Conservation (phyloP, 495 filamentous ascomycete genomes). For the Penicillium parvum region DNA sequence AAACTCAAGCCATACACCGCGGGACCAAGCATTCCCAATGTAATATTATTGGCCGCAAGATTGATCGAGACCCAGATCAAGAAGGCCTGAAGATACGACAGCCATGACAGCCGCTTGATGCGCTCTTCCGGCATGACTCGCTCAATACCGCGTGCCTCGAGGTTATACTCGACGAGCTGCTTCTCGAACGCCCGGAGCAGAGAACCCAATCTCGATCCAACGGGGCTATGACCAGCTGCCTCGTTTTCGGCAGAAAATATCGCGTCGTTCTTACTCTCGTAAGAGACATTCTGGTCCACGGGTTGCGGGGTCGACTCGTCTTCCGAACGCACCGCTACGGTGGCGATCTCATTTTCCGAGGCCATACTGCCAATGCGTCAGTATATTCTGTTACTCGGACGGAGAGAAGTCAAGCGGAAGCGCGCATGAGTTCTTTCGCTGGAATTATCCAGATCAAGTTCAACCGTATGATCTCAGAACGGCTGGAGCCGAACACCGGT, state of each 20-base stretch:
- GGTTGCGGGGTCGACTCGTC: conserved; percentile 17
- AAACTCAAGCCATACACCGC: conserved; percentile 66
- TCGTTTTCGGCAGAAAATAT: conserved; percentile 8
- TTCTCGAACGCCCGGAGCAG: conserved; percentile 36
- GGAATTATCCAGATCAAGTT: conserved; percentile 62
- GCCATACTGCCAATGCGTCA: conserved; percentile 36
- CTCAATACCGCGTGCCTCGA: conserved; percentile 73
- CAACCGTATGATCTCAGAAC: conserved; percentile 59
- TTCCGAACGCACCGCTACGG: conserved; percentile 26
- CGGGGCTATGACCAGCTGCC: conserved; percentile 16
- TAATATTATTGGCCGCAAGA: conserved; percentile 71
- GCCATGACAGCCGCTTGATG: conserved; percentile 48
- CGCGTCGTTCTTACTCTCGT: conserved; percentile 20
- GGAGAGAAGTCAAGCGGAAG: conserved; percentile 16
- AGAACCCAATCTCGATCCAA: conserved; percentile 28
- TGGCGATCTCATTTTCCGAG: conserved; percentile 26
- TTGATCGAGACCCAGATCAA: conserved; percentile 75
- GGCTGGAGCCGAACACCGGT: conserved; percentile 46
- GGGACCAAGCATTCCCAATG: conserved; percentile 68
- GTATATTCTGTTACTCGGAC: conserved; percentile 5
- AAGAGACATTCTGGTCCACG: conserved; percentile 3
- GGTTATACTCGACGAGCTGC: conserved; percentile 47
- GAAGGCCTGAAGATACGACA: conserved; percentile 58
- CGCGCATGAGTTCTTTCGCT: conserved; percentile 58
- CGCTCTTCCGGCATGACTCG: conserved; percentile 62